phyloP scores from a whole-genome alignment of 352 stramenopile genomes.

The Phytophthora pistaciae region DNA sequence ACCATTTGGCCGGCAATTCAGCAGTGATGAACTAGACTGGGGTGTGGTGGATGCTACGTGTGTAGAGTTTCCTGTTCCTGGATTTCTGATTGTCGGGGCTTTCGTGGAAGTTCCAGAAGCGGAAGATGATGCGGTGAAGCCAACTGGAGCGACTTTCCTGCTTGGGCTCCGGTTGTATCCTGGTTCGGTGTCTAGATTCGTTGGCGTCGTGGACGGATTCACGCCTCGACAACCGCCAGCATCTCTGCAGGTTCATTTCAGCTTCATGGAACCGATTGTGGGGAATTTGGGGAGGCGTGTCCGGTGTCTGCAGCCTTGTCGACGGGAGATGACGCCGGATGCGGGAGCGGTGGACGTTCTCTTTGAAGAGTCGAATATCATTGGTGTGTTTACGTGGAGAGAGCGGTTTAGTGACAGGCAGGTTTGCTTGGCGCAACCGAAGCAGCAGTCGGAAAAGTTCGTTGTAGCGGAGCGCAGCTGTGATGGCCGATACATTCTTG shows the following conservation, averaged over 20 bases:
- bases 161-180: constrained; percentile 65
- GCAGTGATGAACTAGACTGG: not conserved
- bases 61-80: constrained; percentile 47
- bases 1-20: not conserved
- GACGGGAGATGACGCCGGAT: constrained; percentile 30
- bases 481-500: constrained; percentile 42
- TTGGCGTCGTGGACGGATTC: not conserved
- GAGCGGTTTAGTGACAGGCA: constrained; percentile 67
- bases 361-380: constrained; percentile 26
- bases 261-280: constrained; percentile 50
- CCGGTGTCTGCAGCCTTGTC: constrained; percentile 23
- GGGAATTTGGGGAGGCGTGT: constrained; percentile 14
- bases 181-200: constrained; percentile 18
- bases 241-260: constrained; percentile 50
- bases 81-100: constrained; percentile 55
- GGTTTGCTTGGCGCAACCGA: constrained; percentile 45
- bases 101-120: constrained; percentile 21
- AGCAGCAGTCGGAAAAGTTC: constrained; percentile 19
- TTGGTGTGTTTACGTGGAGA: constrained; percentile 62
- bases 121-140: not conserved
- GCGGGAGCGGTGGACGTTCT: constrained; percentile 47
- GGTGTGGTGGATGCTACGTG: constrained; percentile 35
- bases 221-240: not conserved
- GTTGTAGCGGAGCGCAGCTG: constrained; percentile 27
- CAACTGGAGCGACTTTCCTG: constrained; percentile 26